These are phyloP conservation scores for Amphicarpaea edgeworthii DNA, from an alignment of 306 rosid species.

Conservation along the genomic window DNA sequence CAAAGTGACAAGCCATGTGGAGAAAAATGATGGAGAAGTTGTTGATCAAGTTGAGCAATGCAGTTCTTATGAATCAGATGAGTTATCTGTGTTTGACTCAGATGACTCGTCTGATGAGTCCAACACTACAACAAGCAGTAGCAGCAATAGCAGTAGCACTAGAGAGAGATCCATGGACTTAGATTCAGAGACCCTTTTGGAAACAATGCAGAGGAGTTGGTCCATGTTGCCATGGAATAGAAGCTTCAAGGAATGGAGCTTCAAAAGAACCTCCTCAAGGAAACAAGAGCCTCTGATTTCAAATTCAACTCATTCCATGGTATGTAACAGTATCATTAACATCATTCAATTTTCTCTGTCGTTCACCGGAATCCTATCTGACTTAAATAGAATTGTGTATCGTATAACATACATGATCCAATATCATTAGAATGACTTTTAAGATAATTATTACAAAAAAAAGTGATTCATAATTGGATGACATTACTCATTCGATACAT, in stretches of 20 bases:
- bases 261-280: not conserved
- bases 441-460: not conserved
- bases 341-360: not conserved
- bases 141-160: not conserved
- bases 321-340: not conserved
- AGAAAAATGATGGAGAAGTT: not conserved
- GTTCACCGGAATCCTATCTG: too few relatives aligned
- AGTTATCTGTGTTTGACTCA: not conserved
- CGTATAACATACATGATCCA: too few relatives aligned
- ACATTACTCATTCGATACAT: not conserved
- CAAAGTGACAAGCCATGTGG: not conserved
- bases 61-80: not conserved
- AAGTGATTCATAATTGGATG: not conserved
- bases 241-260: slow-evolving; percentile 6
- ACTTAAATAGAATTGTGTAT: too few relatives aligned
- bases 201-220: not conserved
- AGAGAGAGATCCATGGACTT: not conserved
- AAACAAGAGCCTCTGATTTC: not conserved
- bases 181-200: not conserved
- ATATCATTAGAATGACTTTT: not conserved
- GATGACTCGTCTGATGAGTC: slow-evolving; percentile 9
- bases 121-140: not conserved
- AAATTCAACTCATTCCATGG: not conserved
- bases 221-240: slow-evolving; percentile 6
- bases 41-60: not conserved